Base-by-base conservation (phyloP, 73 alveolate genomes). In the Effrenium voratum region DNA sequence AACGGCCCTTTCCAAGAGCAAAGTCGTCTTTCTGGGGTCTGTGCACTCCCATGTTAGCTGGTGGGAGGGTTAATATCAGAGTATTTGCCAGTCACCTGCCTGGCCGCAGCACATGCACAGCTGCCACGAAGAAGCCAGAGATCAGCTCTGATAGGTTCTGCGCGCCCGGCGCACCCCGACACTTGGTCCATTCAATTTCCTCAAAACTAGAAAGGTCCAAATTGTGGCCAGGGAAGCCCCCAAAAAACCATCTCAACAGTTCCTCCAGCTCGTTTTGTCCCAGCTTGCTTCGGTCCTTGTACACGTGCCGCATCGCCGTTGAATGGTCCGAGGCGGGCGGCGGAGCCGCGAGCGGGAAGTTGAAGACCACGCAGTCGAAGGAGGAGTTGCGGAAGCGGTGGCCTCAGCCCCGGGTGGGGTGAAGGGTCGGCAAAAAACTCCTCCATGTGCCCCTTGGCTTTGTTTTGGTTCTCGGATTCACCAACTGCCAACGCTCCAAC, bases 351-450 rank as follows among this genome's bases (percentile, higher is more conserved):
- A 87, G 47, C 3, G 95, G 95, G 32, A 87, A 87, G 95, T 87
- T 87, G 84, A 87, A 87, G 43, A 87, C 95, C 47, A 60, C 84
- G 66, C 72, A 60, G 46, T 87, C 95, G 47, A 87, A 87, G 68
- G 95, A 59, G 0, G 50, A 34, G 22, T 82, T 70, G 44, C 95
- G 95, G 43, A 87, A 87, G 24, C 95, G 60, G 28, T 28, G 10
- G 8, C 95, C 95, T 87, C 3, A 49, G 44, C 80, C 19, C 26
- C 41, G 80, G 43, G 1, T n/a, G 24, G 80, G 43, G 38, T 68
- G 8, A 63, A 19, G 77, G 10, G 66, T 10, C 4, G 30, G 10
- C 19, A 52, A n/a, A n/a, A n/a, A n/a, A n/a, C n/a, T n/a, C 63
- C 63, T 52, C 63, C 63, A 12, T 52, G 63, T 52, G 63, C 63